Base-by-base conservation (phyloP, 1,139 yeast genomes). In the Kurtzmaniella quercitrusa region DNA sequence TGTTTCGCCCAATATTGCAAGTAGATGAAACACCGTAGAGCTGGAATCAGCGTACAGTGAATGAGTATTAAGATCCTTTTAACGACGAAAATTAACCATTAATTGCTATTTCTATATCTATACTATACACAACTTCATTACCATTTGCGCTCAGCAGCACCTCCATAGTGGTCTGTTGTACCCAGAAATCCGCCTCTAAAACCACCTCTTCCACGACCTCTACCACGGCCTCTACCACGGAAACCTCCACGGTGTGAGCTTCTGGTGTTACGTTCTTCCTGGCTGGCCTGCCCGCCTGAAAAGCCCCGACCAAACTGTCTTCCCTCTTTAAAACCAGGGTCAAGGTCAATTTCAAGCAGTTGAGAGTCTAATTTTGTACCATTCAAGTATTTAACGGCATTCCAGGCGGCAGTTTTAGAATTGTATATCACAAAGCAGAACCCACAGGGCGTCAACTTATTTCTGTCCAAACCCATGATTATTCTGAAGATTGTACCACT, bases 291-390 rank as follows among this genome's bases (percentile, higher is more conserved):
- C 1, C 96, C 98, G 42, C 98, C 98, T 50, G 80, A 81, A 21
- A 77, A 75, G 38, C 98, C 98, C 53, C 98, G 76, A 14, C 98
- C 98, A 58, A 82, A 91, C 59, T 93, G 97, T 52, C 98, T 74
- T 1, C 98, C 98, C 54, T 91, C 97, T 50, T 77, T 78, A 59
- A 91, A 91, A 0, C 98, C 98, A 0, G 97, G 96, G 58, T 91
- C 98, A 53, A 93, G 69, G 62, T 91, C 98, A 39, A 91, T 85
- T 38, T 86, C 82, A 51, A 91, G 75, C 22, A 72, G 71, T 47
- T 88, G 81, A 41, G 91, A 94, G 57, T 91, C 96, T 39, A 91
- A 72, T 54, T 81, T 83, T 0, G 96, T 88, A 40, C 82, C 83
- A 49, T 86, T 82, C 45, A 93, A 68, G 57, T 81, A 91, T 57